These are phyloP conservation scores for Canavalia ensiformis DNA, from an alignment of 306 rosid species.

Conservation along the genomic window DNA sequence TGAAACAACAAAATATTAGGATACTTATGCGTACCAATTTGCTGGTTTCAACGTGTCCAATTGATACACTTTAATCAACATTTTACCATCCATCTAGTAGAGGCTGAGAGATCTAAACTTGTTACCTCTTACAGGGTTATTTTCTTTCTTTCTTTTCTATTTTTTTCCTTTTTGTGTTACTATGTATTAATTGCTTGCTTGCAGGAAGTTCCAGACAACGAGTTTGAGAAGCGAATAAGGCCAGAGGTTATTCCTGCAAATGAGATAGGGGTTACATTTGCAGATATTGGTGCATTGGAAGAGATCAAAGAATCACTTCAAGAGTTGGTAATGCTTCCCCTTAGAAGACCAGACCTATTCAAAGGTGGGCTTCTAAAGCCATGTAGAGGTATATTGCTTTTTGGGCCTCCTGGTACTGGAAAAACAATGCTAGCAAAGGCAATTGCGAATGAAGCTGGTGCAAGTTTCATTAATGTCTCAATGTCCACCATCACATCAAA, in stretches of 20 bases:
- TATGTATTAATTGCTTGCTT: conserved; percentile 18
- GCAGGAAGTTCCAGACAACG: conserved; percentile 84
- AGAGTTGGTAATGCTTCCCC: conserved; percentile 87
- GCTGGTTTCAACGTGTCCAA: conserved; percentile 7
- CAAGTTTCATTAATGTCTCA: conserved; percentile 85
- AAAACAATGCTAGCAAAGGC: conserved; percentile 93
- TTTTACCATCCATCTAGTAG: conserved; percentile 12
- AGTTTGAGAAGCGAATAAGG: conserved; percentile 87
- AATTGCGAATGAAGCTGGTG: conserved; percentile 86
- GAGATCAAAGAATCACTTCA: conserved; percentile 86
- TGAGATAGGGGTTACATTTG: conserved; percentile 85
- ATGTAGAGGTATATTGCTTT: conserved; percentile 81
- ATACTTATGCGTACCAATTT: conserved; percentile 14
- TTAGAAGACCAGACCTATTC: conserved; percentile 85
- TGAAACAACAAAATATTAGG: conserved; percentile 8
- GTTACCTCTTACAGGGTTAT: conserved; percentile 5
- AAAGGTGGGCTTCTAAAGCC: conserved; percentile 81
- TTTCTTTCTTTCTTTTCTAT: neutral
- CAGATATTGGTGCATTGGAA: conserved; percentile 80
- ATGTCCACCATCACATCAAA: conserved; percentile 81
- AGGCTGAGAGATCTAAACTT: neutral
- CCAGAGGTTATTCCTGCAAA: conserved; percentile 82
- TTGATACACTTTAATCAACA: conserved; percentile 22
- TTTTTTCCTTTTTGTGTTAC: conserved; percentile 15
- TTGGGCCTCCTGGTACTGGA: conserved; percentile 92